phyloP scores from a whole-genome alignment of 2,329 filamentous ascomycete genomes.

The Phoma sp. region DNA sequence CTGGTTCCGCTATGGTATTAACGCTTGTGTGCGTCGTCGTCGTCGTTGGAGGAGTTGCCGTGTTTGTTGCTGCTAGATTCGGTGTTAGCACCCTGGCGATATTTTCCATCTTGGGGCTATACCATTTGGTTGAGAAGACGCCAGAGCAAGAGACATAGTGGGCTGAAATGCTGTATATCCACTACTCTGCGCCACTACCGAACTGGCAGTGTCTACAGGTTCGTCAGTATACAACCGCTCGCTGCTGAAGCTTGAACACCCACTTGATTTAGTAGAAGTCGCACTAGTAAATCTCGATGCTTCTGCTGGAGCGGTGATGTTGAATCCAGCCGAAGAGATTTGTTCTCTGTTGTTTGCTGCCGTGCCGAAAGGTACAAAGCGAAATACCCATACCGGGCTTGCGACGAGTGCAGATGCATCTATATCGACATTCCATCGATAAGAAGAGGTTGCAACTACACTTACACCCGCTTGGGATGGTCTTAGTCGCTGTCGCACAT shows the following conservation, averaged over 20 bases:
- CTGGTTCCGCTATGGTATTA: not conserved
- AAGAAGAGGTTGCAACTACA: conserved; percentile 19
- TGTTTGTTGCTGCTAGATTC: conserved; percentile 6
- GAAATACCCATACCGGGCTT: conserved; percentile 23
- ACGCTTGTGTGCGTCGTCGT: conserved; percentile 2
- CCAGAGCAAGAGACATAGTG: no score
- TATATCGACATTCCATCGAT: conserved; percentile 27
- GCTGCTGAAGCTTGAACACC: not conserved
- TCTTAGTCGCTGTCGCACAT: no score
- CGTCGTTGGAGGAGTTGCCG: no score
- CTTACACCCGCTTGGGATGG: conserved; percentile 18
- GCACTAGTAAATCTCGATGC: no score
- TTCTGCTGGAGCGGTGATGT: conserved; percentile 18
- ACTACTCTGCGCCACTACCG: no score
- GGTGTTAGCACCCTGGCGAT: no score
- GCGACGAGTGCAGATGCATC: conserved; percentile 18
- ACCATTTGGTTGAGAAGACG: no score
- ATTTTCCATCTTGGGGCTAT: no score
- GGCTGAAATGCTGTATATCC: no score
- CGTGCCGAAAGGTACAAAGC: conserved; percentile 19
- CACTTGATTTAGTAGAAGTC: no score
- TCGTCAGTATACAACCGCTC: not conserved
- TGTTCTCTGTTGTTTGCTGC: conserved; percentile 15
- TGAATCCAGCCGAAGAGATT: conserved; percentile 24
- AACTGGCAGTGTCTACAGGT: no score